Base-by-base conservation (phyloP, 257 asterid genomes). In the Cordia subcordata region DNA sequence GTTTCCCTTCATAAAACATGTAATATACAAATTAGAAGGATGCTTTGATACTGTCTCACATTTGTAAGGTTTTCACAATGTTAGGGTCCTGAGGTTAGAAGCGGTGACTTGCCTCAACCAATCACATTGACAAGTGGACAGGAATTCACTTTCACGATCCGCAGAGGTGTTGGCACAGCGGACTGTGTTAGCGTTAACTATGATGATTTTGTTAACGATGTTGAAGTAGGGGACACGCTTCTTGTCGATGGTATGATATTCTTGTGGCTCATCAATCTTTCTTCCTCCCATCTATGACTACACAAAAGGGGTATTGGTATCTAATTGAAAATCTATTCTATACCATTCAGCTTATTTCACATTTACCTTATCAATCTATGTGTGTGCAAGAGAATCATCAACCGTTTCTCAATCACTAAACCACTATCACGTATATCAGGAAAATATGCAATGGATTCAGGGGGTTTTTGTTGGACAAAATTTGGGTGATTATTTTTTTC, bases 11-110 rank as follows among this genome's bases (percentile, higher is more conserved):
- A 27, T 27, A 27, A 27, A 42, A 10, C 47, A 42, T 15, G 52
- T 3, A 14, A 27, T 27, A 1, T 27, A 27, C 35, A 27, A 3
- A 27, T 27, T 27, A 27, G 35, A 27, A 27, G 35, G 35, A 27
- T 27, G 35, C 35, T 27, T 3, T 13, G 38, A 45, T 64, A 14
- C 11, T 10, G 46, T 53, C 60, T 49, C 47, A 22, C 60, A 56
- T 45, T 67, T n/a, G 53, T 33, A 15, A 66, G 49, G 58, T 51
- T 61, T 59, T 72, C 21, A 49, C 68, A 60, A 55, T 80, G 74
- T 65, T 94, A 93, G 97, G 99, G 99, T 64, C 99, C 99, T 64
- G 97, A 93, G 85, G 99, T 93, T 67, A 85, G 99, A 69, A 89
- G 97, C 65, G 99, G 99, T 14, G 99, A 93, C 71, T 89, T 93